A percentile compares a stretch with the other conserved stretches of the same genome.
Evolutionary conservation across 1,284 basidiomycete genomes (phyloP).

Genomic region (Naganishia cerealis): DNA sequence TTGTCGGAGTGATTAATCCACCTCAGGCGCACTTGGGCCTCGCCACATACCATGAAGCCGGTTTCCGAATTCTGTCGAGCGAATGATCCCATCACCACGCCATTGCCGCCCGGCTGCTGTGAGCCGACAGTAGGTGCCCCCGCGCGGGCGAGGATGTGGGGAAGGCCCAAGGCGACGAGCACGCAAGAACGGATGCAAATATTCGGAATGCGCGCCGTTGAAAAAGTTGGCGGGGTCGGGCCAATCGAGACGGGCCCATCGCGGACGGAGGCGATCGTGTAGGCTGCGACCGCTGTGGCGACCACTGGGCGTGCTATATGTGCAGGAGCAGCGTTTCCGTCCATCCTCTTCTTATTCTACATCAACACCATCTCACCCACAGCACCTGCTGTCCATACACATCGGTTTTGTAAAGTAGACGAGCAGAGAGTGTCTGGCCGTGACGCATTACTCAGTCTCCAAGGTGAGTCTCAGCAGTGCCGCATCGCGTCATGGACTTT

Average conservation of each 20-base stretch:
- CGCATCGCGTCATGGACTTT: background rate
- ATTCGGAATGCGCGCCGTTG: constrained; percentile 23
- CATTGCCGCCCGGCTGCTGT: background rate
- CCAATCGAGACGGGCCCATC: constrained; percentile 21
- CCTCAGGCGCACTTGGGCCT: too few relatives aligned
- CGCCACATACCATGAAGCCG: background rate
- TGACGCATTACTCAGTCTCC: constrained; percentile 1
- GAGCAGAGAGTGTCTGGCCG: constrained; percentile 2
- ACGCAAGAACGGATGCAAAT: constrained; percentile 30
- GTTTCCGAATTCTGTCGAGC: background rate
- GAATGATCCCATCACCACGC: background rate
- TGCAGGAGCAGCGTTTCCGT: background rate
- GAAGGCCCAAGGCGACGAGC: background rate
- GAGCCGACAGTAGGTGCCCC: too few relatives aligned
- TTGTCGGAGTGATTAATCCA: too few relatives aligned
- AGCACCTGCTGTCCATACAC: background rate
- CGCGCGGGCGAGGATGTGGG: background rate
- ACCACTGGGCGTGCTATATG: background rate
- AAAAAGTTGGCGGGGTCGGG: constrained; percentile 18
- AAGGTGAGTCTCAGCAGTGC: background rate
- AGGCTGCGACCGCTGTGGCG: too few relatives aligned
- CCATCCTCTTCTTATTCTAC: background rate
- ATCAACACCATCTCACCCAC: background rate
- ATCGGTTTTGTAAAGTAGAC: constrained; percentile 1
- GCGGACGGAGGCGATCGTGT: constrained; percentile 15